Base-by-base conservation (phyloP, 2,329 filamentous ascomycete genomes). In the Taxawa tesnikishii region DNA sequence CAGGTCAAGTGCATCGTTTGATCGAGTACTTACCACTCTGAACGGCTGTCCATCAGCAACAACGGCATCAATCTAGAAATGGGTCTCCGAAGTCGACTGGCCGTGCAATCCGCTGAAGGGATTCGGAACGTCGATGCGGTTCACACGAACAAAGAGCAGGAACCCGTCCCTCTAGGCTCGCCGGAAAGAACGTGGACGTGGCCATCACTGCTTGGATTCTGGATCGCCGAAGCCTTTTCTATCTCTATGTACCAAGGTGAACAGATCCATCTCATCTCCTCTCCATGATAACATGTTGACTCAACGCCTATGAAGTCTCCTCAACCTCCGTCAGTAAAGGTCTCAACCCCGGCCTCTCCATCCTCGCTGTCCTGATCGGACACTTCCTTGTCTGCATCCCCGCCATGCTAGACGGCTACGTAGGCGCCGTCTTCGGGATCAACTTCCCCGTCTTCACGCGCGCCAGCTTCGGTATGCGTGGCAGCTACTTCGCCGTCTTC, bases 401-500 rank as follows among this genome's bases (percentile, higher is more conserved):
- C 3, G 37, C 38, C 9, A 68, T 70, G 11, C 58, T 67, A 8
- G 75, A 72, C 41, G 71, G 37, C n/a, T 63, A 67, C 10, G 61
- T 73, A 28, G 60, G 56, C 15, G 53, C 55, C 7, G 53, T 54
- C 42, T 61, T 70, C 39, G 67, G 73, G 44, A 58, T 66, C 4
- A 67, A 68, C 0, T 74, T 73, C 43, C 67, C 69, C 1, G 68
- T 73, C 6, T 61, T 70, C 15, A 63, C 65, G 0, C 63, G 70
- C 29, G 65, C 68, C 3, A 63, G 60, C 29, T 74, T 68, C 58
- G 70, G 70, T 0, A 73, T 70, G 51, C 70, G 63, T 58, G 67
- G 68, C 32, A 67, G 63, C 15, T 69, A 70, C 43, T 54, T 73
- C 23, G 60, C 67, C 15, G 67, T 73, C 32, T 43, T 72, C 6